Evolutionary conservation across 2,329 filamentous ascomycete species (phyloP).

Genomic region (Epichloe aotearoae): DNA sequence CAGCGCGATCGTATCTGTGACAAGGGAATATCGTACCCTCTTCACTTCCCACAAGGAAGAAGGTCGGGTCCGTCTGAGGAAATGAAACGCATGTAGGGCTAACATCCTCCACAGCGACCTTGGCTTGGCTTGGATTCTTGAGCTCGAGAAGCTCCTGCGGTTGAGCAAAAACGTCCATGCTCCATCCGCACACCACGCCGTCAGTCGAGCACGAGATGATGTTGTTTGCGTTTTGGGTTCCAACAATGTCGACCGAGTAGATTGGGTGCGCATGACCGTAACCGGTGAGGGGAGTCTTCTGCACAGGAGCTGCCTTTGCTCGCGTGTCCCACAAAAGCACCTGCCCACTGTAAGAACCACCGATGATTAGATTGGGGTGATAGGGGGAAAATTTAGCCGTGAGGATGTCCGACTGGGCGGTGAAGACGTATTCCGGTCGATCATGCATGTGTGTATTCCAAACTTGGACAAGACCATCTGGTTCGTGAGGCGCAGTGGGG

Average conservation of each 20-base stretch:
- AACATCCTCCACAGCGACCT: conserved; percentile 70
- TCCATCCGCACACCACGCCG: conserved; percentile 93
- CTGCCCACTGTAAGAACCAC: conserved; percentile 92
- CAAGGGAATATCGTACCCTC: conserved; percentile 95
- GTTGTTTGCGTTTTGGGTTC: conserved; percentile 97
- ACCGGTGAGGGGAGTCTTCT: conserved; percentile 92
- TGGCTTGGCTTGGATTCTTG: conserved; percentile 70
- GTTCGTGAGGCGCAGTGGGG: conserved; percentile 83
- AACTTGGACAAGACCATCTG: conserved; percentile 84
- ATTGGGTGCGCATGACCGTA: conserved; percentile 93
- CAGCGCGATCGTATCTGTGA: conserved; percentile 92
- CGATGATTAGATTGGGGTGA: conserved; percentile 90
- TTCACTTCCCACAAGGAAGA: conserved; percentile 93
- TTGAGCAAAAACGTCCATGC: conserved; percentile 93
- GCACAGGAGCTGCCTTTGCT: conserved; percentile 75
- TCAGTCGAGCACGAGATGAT: conserved; percentile 96
- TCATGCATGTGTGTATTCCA: conserved; percentile 96
- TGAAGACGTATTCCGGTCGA: conserved; percentile 90
- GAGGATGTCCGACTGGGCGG: conserved; percentile 88
- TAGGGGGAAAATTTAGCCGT: conserved; percentile 98
- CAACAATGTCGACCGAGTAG: conserved; percentile 89
- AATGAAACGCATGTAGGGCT: conserved; percentile 92
- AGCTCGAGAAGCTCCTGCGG: conserved; percentile 90
- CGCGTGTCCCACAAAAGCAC: conserved; percentile 95
- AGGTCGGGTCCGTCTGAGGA: conserved; percentile 87